phyloP scores from a whole-genome alignment of 2,329 filamentous ascomycete species.

The Neurospora sp. region DNA sequence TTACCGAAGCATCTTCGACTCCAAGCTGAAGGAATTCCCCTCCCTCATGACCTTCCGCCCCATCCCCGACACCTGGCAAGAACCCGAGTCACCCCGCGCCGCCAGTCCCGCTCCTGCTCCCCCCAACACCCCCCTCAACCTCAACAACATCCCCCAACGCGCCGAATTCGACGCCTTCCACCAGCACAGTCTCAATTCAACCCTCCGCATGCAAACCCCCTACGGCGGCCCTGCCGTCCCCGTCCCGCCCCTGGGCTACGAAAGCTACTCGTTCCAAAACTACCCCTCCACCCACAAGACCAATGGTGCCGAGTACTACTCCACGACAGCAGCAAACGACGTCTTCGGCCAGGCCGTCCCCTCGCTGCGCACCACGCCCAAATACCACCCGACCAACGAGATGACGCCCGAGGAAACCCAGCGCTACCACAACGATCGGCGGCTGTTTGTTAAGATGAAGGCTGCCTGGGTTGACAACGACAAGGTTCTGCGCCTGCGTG shows the following conservation, averaged over 20 bases:
- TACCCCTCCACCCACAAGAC: not conserved
- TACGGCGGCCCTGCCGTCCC: not conserved
- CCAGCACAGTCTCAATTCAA: not conserved
- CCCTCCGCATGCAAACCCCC: not conserved
- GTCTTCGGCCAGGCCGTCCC: not conserved
- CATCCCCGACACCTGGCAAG: not conserved
- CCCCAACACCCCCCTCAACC: not conserved
- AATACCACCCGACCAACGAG: slow-evolving; percentile 6
- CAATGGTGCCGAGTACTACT: not conserved
- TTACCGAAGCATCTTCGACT: not conserved
- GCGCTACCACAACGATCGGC: slow-evolving; percentile 3
- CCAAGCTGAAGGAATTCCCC: not conserved
- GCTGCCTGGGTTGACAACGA: slow-evolving; percentile 4
- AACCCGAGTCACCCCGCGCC: not conserved
- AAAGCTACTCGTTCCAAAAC: not conserved
- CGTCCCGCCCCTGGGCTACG: not conserved
- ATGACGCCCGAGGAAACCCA: not conserved
- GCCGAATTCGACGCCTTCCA: not conserved
- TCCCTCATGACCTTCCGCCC: not conserved
- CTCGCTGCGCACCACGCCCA: slow-evolving; percentile 3
- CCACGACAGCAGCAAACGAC: not conserved
- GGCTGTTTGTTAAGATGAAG: slow-evolving; percentile 1
- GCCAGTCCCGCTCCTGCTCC: not conserved
- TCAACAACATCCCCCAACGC: not conserved
- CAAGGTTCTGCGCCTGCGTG: not conserved